Base-by-base conservation (phyloP, 306 rosid species). In the Myrica gale region DNA sequence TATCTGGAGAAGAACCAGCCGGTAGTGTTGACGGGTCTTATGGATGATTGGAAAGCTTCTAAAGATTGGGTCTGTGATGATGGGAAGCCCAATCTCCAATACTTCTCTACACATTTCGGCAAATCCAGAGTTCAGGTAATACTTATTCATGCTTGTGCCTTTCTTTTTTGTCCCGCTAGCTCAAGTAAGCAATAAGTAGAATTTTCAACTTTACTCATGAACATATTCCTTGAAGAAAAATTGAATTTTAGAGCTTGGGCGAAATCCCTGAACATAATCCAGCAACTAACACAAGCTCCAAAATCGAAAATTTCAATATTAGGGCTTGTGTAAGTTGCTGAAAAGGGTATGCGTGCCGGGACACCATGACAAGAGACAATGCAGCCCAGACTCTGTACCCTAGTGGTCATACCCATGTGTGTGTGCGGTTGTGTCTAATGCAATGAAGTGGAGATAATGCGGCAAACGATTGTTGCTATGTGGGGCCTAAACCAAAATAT, bases 21-120 rank as follows among this genome's bases (percentile, higher is more conserved):
- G 13, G 92, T 95, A 68, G 84, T 95, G 58, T 77, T 92, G 60
- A 90, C 91, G 8, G 96, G 95, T 74, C 82, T 92, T 44, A 86
- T 85, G 86, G 92, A 89, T 19, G 86, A 86, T 85, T 95, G 97
- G 98, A 89, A 76, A 37, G 93, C 97, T 84, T 89, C 75, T 83
- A 65, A 69, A 70, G 98, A 95, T 17, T 95, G 98, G 96, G 90
- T 92, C 80, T 61, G 58, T 48, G 81, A 45, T 58, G 43, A 84
- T 48, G 92, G 83, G 15, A 78, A 82, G 54, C 92, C 97, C 44
- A 85, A 90, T 83, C 83, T 89, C 47, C 89, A 88, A 5, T 90
- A 85, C 60, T 90, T 92, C 83, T 82, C 88, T 12, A 66, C 88
- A 37, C 86, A 85, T 79, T 92, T 90, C 54, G 97, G 93, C 4